A percentile compares a stretch with the other conserved stretches of the same genome.
Evolutionary conservation across 768 basidiomycete species (phyloP).

Genomic region (Leccinum arenicola): DNA sequence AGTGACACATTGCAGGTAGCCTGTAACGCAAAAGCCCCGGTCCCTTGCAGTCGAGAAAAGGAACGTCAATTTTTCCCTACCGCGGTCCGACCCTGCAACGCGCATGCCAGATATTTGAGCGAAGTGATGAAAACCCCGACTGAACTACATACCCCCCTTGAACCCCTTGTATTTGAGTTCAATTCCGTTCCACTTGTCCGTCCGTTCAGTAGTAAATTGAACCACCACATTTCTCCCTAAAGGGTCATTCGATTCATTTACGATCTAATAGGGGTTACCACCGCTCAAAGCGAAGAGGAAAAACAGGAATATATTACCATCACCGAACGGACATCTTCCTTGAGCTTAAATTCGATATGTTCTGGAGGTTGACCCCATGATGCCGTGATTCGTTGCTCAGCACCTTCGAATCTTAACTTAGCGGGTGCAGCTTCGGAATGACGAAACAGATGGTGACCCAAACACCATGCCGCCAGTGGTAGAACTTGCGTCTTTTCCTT

Average conservation of each 20-base stretch:
- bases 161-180: constrained; percentile 21
- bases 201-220: constrained; percentile 12
- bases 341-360: constrained; percentile 15
- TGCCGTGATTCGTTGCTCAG: constrained; percentile 10
- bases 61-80: constrained; percentile 11
- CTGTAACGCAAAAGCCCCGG: constrained; percentile 16
- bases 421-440: constrained; percentile 12
- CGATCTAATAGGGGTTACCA: constrained; percentile 18
- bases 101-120: not conserved
- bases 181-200: constrained; percentile 3
- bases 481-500: constrained; percentile 8
- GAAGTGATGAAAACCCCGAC: not conserved
- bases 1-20: constrained; percentile 21
- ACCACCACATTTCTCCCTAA: constrained; percentile 22
- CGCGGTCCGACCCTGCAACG: constrained; percentile 17
- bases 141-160: constrained; percentile 21
- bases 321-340: constrained; percentile 9
- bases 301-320: constrained; percentile 13
- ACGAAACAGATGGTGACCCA: constrained; percentile 22
- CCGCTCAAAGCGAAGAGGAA: constrained; percentile 5
- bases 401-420: constrained; percentile 13
- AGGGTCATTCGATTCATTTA: constrained; percentile 7
- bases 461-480: constrained; percentile 29
- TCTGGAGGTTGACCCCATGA: constrained; percentile 6
- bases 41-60: constrained; percentile 20